Percentiles rank a stretch among this genome's conserved stretches.
Evolutionary conservation across 2,329 filamentous ascomycete genomes (phyloP).

Genomic region (Coniochaeta sp.): DNA sequence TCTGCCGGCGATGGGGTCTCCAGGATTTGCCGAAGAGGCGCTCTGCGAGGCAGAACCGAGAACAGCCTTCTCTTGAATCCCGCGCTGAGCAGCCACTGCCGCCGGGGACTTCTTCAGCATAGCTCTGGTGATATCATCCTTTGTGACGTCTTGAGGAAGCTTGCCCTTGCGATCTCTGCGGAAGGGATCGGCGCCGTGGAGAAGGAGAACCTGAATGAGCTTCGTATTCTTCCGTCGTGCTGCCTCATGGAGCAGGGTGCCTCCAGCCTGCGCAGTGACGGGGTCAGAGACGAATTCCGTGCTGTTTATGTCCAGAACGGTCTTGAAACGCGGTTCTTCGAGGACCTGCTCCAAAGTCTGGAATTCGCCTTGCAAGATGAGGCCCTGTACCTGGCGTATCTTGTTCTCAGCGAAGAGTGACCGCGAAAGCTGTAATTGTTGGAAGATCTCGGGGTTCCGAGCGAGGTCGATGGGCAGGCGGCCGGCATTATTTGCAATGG

Average conservation of each 20-base stretch:
- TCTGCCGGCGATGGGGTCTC: conserved; percentile 63
- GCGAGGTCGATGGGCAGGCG: conserved; percentile 84
- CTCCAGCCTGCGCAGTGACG: conserved; percentile 71
- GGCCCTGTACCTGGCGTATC: conserved; percentile 73
- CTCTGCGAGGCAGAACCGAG: conserved; percentile 65
- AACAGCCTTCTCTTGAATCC: conserved; percentile 95
- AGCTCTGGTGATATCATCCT: conserved; percentile 80
- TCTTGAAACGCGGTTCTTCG: conserved; percentile 79
- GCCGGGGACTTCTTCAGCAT: conserved; percentile 93
- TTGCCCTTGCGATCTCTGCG: conserved; percentile 91
- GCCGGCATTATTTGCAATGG: conserved; percentile 74
- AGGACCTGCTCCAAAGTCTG: conserved; percentile 70
- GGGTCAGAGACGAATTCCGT: conserved; percentile 81
- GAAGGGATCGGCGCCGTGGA: conserved; percentile 95
- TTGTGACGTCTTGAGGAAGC: conserved; percentile 91
- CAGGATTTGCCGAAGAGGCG: conserved; percentile 41
- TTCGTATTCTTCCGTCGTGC: conserved; percentile 80
- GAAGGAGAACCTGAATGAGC: conserved; percentile 80
- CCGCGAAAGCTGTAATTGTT: conserved; percentile 82
- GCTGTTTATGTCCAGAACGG: conserved; percentile 85
- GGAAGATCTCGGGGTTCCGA: conserved; percentile 89
- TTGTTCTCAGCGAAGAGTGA: conserved; percentile 86
- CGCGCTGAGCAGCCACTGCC: conserved; percentile 85
- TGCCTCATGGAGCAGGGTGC: conserved; percentile 88
- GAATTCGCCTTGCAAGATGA: conserved; percentile 69